Percentiles rank a stretch among this genome's conserved stretches.
Evolutionary conservation across 73 alveolate species (phyloP).

Genomic region (Tetrahymena malaccensis): DNA sequence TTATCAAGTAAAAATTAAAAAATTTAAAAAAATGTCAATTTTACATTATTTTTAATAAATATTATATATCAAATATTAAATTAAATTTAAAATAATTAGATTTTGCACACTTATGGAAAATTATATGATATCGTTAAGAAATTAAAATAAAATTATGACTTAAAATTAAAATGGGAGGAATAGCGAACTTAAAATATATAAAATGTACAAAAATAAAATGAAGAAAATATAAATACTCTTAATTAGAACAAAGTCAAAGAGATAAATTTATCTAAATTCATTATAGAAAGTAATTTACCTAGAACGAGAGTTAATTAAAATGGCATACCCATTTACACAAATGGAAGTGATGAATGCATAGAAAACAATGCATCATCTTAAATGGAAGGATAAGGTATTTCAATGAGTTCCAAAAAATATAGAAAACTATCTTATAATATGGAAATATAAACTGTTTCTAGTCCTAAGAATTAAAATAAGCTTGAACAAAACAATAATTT

Average conservation of each 20-base stretch:
- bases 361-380: background rate
- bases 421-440: background rate
- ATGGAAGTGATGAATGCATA: background rate
- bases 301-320: background rate
- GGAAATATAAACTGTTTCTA: background rate
- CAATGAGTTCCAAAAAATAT: background rate
- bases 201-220: background rate
- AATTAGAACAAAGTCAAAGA: background rate
- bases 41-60: too few relatives aligned
- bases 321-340: background rate
- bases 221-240: background rate
- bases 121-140: background rate
- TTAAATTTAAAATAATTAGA: background rate
- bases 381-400: background rate
- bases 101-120: background rate
- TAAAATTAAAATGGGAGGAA: background rate
- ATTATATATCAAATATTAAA: too few relatives aligned
- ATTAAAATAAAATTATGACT: background rate
- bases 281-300: background rate
- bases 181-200: background rate
- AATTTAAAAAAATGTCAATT: too few relatives aligned
- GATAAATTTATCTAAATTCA: background rate
- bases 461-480: background rate
- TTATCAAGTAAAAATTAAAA: too few relatives aligned
- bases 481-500: background rate